Evolutionary conservation across 257 asterid species (phyloP), one percentile per base, ranked within the genome.

Genomic region (Nicotiana undulata): DNA sequence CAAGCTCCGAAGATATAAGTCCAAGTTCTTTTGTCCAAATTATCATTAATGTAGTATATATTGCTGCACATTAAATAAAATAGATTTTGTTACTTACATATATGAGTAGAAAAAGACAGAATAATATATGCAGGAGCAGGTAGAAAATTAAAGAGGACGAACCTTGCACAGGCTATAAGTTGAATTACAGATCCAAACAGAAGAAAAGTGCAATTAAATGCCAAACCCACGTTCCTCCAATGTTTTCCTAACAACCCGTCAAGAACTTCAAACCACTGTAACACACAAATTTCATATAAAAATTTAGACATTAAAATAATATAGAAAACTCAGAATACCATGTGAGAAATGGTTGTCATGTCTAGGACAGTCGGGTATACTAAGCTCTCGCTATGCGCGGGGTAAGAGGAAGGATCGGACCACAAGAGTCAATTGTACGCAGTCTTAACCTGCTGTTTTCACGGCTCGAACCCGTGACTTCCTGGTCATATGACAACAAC

Each of bases 151-250:
- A 24, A 63, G 52, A 9, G 26, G 11, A 26, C 72, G 24, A 85
- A 94, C 98, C 98, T 94, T 26, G 98, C 98, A 89, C 98, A 94
- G 74, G 98, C 98, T 26, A 94, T 94, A 90, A 94, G 98, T 78
- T 94, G 98, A 84, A 94, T 94, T 34, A 94, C 98, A 61, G 97
- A 93, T 86, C 98, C 98, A 89, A 94, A 94, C 84, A 94, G 87
- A 84, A 94, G 98, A 79, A 94, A 94, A 11, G 98, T 94, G 91
- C 98, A 94, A 77, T 93, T 94, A 83, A 94, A 94, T 3, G 93
- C 98, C 91, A 94, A 90, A 12, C 98, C 98, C 89, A 93, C 94
- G 91, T 93, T 94, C 91, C 97, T 92, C 98, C 98, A 94, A 79
- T 92, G 92, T 78, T 92, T 92, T 37, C 98, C 98, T 0, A 94